These are phyloP conservation scores for Phyllachora maydis DNA, from an alignment of 2,329 filamentous ascomycete species.

Conservation along the genomic window DNA sequence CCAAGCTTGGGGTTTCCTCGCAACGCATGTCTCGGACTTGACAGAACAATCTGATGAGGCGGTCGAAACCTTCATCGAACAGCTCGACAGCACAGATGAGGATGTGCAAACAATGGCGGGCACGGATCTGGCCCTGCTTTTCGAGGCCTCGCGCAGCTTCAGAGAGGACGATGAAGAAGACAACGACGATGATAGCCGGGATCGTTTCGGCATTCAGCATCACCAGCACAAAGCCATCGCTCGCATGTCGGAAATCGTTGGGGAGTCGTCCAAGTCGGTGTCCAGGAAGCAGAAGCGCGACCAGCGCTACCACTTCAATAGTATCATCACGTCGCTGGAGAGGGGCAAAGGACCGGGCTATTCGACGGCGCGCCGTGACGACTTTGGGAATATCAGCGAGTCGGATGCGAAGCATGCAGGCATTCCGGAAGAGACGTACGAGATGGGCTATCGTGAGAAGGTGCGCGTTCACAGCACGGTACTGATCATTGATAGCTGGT, in stretches of 20 bases:
- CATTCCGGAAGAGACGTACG: constrained; percentile 21
- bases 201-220: constrained; percentile 26
- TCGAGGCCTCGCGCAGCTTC: constrained; percentile 49
- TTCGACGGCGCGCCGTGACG: constrained; percentile 23
- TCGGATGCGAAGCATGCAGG: too few species aligned
- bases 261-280: constrained; percentile 23
- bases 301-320: constrained; percentile 24
- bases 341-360: constrained; percentile 31
- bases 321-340: constrained; percentile 32
- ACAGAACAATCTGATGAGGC: constrained; percentile 50
- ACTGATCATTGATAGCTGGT: constrained; percentile 28
- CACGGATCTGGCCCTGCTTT: constrained; percentile 63
- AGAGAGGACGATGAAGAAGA: too few species aligned
- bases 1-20: constrained; percentile 61
- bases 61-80: constrained; percentile 66
- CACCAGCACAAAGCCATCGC: constrained; percentile 25
- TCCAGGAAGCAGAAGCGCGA: constrained; percentile 26
- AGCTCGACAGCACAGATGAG: constrained; percentile 55
- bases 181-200: constrained; percentile 25
- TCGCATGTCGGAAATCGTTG: constrained; percentile 23
- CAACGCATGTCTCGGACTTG: constrained; percentile 56
- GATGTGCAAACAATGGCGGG: constrained; percentile 60
- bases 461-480: constrained; percentile 23
- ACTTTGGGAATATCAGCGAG: constrained; percentile 14
- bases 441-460: constrained; percentile 31